A percentile compares a stretch with the other conserved stretches of the same genome.
These are phyloP conservation scores for Pseudogymnoascus sp. DNA, from an alignment of 2,329 filamentous ascomycete genomes.

Conservation along the genomic window DNA sequence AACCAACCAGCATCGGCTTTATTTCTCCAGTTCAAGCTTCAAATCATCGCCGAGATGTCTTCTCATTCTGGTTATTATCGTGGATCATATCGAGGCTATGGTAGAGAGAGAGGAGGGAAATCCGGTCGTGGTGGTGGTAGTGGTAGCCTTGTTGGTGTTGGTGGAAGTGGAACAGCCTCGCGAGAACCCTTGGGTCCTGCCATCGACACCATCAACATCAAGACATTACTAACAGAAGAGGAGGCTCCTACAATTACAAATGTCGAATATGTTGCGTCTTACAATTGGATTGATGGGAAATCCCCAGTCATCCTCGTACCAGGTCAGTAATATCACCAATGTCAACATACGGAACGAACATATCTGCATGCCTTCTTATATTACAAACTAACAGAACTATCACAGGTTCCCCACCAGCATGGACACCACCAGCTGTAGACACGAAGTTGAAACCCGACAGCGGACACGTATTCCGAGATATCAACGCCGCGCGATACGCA, in stretches of 20 bases:
- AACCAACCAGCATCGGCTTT: too few relatives aligned
- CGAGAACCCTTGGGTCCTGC: slow-evolving; percentile 14
- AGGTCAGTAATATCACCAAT: slow-evolving; percentile 28
- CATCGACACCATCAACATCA: slow-evolving; percentile 18
- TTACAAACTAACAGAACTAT: slow-evolving; percentile 8
- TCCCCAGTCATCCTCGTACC: slow-evolving; percentile 37
- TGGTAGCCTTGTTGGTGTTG: too few relatives aligned
- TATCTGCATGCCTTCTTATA: too few relatives aligned
- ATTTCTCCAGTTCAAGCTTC: too few relatives aligned
- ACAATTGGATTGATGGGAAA: slow-evolving; percentile 40
- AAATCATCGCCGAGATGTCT: too few relatives aligned
- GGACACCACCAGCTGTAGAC: slow-evolving; percentile 37
- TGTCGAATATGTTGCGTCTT: slow-evolving; percentile 40
- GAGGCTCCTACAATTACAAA: slow-evolving; percentile 30
- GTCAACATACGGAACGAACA: slow-evolving; percentile 12
- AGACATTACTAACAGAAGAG: slow-evolving; percentile 20
- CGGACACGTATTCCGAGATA: slow-evolving; percentile 37
- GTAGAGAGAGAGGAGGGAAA: too few relatives aligned
- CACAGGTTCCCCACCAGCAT: slow-evolving; percentile 42
- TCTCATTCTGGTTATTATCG: too few relatives aligned
- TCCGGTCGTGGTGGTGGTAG: not conserved
- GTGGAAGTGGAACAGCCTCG: too few relatives aligned
- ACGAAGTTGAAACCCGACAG: slow-evolving; percentile 35
- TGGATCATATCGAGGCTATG: too few relatives aligned
- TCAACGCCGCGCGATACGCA: slow-evolving; percentile 38